These are phyloP conservation scores for Xenoacremonium recifei DNA, from an alignment of 2,329 filamentous ascomycete genomes.

Conservation along the genomic window DNA sequence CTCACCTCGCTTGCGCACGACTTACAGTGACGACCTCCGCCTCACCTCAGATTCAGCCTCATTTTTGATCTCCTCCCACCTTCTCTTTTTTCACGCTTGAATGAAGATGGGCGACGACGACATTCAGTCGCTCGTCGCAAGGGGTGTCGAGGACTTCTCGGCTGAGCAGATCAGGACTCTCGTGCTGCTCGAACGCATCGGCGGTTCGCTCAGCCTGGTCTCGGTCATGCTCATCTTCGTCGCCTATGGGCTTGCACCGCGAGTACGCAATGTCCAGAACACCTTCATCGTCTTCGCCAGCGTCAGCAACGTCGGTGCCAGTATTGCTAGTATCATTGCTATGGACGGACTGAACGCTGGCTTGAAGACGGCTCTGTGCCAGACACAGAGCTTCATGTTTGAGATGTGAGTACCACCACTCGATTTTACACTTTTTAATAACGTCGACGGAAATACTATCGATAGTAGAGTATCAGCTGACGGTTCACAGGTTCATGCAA, in stretches of 20 bases:
- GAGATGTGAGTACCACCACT: constrained; percentile 58
- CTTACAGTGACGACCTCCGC: no score
- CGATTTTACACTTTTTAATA: constrained; percentile 50
- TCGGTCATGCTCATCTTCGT: constrained; percentile 52
- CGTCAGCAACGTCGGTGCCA: constrained; percentile 57
- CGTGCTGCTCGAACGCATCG: constrained; percentile 50
- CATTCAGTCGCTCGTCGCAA: constrained; percentile 16
- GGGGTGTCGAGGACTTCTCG: constrained; percentile 29
- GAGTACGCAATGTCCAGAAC: constrained; percentile 58
- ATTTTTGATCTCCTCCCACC: no score
- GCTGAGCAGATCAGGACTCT: constrained; percentile 39
- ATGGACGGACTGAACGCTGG: constrained; percentile 60
- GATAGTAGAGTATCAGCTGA: constrained; percentile 2
- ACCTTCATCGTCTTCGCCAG: constrained; percentile 63
- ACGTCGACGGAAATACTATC: neutral
- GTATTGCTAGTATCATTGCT: constrained; percentile 68
- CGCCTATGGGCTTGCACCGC: constrained; percentile 49
- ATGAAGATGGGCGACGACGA: constrained; percentile 12
- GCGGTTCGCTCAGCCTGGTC: constrained; percentile 51
- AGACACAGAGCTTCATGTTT: constrained; percentile 59
- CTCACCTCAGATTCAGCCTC: no score
- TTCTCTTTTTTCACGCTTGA: no score
- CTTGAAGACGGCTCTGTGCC: constrained; percentile 56
- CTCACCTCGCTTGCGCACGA: no score
- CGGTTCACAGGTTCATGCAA: constrained; percentile 66